Percentiles rank a stretch among this genome's conserved stretches.
Conservation (phyloP, 768 basidiomycete species). For the Collybia nuda region DNA sequence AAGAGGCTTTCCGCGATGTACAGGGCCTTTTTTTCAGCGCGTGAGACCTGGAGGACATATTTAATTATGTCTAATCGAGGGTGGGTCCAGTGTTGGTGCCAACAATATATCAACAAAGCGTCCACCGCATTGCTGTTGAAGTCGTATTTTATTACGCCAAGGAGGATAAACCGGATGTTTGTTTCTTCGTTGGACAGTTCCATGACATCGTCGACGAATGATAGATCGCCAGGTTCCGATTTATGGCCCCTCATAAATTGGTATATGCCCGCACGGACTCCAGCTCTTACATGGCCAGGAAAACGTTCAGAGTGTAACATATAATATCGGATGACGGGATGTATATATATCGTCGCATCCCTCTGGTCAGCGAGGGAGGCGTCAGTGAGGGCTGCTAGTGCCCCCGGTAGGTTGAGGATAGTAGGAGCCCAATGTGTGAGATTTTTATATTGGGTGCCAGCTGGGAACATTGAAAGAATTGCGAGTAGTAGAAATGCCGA, state of each 20-base stretch:
- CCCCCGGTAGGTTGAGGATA: neutral
- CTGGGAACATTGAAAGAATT: conserved; percentile 22
- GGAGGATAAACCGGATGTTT: conserved; percentile 15
- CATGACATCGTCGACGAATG: conserved; percentile 2
- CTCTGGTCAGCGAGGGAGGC: conserved; percentile 4
- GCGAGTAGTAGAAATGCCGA: conserved; percentile 9
- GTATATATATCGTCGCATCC: conserved; percentile 10
- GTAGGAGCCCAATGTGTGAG: conserved; percentile 10
- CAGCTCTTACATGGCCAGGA: neutral
- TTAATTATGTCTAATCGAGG: conserved; percentile 12
- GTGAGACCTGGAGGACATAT: conserved; percentile 3
- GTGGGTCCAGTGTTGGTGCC: conserved; percentile 12
- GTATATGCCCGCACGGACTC: conserved; percentile 12
- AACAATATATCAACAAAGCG: conserved; percentile 14
- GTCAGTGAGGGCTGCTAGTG: conserved; percentile 6
- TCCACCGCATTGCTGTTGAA: conserved; percentile 6
- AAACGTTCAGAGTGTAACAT: conserved; percentile 12
- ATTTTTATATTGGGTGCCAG: conserved; percentile 14
- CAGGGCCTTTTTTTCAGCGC: neutral
- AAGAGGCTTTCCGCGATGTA: neutral
- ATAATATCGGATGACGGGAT: conserved; percentile 19
- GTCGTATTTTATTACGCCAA: conserved; percentile 5
- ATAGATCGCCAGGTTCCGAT: conserved; percentile 4
- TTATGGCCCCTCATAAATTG: conserved; percentile 11
- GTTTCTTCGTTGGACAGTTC: conserved; percentile 8